Conservation (phyloP, 352 stramenopile genomes). For the Pythium graminicola region DNA sequence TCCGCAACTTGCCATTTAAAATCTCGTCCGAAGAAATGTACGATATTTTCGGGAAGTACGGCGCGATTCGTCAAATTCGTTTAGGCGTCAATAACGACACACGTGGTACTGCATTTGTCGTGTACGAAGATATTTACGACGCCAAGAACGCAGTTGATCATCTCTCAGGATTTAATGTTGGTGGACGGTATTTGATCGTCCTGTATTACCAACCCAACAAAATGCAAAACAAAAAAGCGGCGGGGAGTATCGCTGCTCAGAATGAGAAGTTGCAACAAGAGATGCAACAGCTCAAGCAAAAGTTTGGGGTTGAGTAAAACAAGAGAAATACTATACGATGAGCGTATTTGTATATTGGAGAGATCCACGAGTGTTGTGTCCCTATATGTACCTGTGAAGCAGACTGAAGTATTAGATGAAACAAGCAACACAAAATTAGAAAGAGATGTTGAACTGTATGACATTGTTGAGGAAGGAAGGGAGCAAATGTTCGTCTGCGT, state of each 20-base stretch:
- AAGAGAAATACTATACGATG: too few relatives aligned
- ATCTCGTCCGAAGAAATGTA: slow-evolving; percentile 98
- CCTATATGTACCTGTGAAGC: too few relatives aligned
- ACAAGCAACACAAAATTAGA: too few relatives aligned
- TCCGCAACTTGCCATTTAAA: slow-evolving; percentile 99
- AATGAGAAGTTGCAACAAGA: slow-evolving; percentile 74
- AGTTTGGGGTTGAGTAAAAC: slow-evolving; percentile 78
- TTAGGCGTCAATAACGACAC: slow-evolving; percentile 94
- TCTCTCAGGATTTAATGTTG: slow-evolving; percentile 99
- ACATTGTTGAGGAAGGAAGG: too few relatives aligned
- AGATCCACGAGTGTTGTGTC: too few relatives aligned
- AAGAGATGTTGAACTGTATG: too few relatives aligned
- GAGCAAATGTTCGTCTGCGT: too few relatives aligned
- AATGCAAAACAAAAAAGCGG: slow-evolving; percentile 52
- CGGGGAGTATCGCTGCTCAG: slow-evolving; percentile 25
- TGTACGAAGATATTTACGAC: slow-evolving; percentile 99
- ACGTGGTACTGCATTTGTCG: slow-evolving; percentile 96
- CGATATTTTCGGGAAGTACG: slow-evolving; percentile 99
- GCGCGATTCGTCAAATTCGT: slow-evolving; percentile 96
- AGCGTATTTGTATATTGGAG: too few relatives aligned
- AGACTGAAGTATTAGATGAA: too few relatives aligned
- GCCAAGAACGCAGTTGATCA: slow-evolving; percentile 98
- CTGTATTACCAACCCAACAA: slow-evolving; percentile 97
- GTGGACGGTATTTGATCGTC: slow-evolving; percentile 97
- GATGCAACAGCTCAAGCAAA: slow-evolving; percentile 76